These are phyloP conservation scores for Cystobasidium sp. DNA, from an alignment of 1,284 basidiomycete species.

Conservation along the genomic window DNA sequence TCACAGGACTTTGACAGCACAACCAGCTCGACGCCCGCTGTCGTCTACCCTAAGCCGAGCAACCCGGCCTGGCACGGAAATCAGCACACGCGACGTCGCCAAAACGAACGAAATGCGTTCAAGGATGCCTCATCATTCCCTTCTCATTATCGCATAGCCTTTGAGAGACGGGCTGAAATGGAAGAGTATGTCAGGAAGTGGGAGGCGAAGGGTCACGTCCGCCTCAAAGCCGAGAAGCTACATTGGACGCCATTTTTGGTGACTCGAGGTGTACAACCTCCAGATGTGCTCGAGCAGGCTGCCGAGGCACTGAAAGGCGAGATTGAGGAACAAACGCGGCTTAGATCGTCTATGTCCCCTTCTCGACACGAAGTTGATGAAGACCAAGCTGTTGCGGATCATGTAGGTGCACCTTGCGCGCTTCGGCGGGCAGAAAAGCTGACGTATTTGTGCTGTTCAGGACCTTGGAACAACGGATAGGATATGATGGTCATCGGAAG, in stretches of 20 bases:
- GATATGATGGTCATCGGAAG: no score
- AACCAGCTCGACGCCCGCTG: not conserved
- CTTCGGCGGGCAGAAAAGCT: no score
- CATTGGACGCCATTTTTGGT: constrained; percentile 95
- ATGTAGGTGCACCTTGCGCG: not conserved
- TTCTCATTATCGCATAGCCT: constrained; percentile 74
- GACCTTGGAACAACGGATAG: no score
- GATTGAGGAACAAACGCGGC: not conserved
- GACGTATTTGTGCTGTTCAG: no score
- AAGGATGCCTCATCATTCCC: constrained; percentile 62
- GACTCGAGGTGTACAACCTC: constrained; percentile 59
- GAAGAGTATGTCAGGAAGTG: constrained; percentile 70
- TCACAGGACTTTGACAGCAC: not conserved
- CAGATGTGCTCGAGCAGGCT: constrained; percentile 1
- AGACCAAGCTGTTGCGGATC: not conserved
- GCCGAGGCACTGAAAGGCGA: constrained; percentile 21
- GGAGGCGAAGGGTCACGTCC: constrained; percentile 79
- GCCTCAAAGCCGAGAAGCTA: constrained; percentile 79
- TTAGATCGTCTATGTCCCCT: not conserved
- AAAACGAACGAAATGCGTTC: not conserved
- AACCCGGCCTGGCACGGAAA: constrained; percentile 37
- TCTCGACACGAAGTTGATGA: not conserved
- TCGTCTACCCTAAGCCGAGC: constrained; percentile 1
- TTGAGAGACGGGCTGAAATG: constrained; percentile 70
- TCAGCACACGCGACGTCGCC: constrained; percentile 36